Percentiles rank a stretch among this genome's conserved stretches.
phyloP scores from a whole-genome alignment of 2,329 filamentous ascomycete species.

The Monilinia fructigena region DNA sequence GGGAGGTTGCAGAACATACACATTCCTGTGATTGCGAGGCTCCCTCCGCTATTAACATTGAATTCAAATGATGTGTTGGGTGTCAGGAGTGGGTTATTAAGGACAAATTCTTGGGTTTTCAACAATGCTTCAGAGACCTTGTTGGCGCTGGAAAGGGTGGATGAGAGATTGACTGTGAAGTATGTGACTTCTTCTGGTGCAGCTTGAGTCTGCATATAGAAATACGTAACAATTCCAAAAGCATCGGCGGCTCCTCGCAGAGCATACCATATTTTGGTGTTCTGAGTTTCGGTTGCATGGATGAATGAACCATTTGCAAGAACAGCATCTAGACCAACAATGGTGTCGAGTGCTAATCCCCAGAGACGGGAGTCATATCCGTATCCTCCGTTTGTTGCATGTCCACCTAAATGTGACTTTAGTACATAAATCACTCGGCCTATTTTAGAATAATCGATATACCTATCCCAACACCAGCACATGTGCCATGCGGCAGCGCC shows the following conservation, averaged over 20 bases:
- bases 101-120: constrained; percentile 44
- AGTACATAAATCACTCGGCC: fast-evolving
- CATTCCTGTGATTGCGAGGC: constrained; percentile 43
- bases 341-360: constrained; percentile 20
- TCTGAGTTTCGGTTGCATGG: constrained; percentile 29
- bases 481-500: constrained; percentile 36
- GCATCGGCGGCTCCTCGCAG: constrained; percentile 40
- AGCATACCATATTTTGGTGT: constrained; percentile 39
- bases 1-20: constrained; percentile 42
- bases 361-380: constrained; percentile 19
- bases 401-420: background rate
- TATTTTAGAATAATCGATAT: background rate
- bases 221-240: constrained; percentile 41
- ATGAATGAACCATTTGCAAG: constrained; percentile 40
- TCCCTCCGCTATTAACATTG: constrained; percentile 42
- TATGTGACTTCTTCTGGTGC: constrained; percentile 38
- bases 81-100: constrained; percentile 44
- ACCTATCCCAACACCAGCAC: constrained; percentile 19
- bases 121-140: constrained; percentile 39
- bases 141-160: constrained; percentile 27
- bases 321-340: constrained; percentile 45
- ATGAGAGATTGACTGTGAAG: constrained; percentile 30
- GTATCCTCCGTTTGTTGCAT: constrained; percentile 21
- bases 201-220: constrained; percentile 40
- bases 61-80: constrained; percentile 45